Conservation (phyloP, 768 basidiomycete genomes). For the Suillus decipiens region DNA sequence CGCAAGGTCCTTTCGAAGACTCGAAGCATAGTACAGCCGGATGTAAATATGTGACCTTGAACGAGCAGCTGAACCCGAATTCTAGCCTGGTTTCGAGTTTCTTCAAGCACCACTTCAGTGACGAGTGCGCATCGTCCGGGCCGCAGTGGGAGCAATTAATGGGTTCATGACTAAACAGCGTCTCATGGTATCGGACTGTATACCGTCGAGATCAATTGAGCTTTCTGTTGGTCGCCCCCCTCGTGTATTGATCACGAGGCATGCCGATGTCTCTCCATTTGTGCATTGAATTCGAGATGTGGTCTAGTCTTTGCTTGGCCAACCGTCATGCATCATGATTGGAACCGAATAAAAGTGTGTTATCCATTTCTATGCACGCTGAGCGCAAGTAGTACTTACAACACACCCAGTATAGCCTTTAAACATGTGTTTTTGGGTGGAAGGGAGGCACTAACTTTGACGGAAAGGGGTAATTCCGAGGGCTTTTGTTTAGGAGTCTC, state of each 20-base stretch:
- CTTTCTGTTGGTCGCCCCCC: not conserved
- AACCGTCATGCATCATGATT: not conserved
- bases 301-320: not conserved
- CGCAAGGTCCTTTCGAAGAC: not conserved
- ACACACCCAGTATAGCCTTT: not conserved
- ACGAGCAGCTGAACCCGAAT: not conserved
- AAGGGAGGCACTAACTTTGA: conserved; percentile 44
- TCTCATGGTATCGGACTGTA: not conserved
- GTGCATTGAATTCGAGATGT: not conserved
- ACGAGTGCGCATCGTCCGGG: not conserved
- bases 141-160: not conserved
- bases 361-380: not conserved
- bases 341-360: not conserved
- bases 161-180: not conserved
- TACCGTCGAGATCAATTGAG: not conserved
- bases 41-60: not conserved
- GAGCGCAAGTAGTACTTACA: not conserved
- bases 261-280: not conserved
- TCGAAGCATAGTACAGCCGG: not conserved
- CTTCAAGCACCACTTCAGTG: not conserved
- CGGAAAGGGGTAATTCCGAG: conserved; percentile 62
- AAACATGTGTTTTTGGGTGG: not conserved
- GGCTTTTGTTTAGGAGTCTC: conserved; percentile 44
- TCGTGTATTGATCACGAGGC: not conserved
- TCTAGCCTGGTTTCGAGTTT: no score